phyloP scores from a whole-genome alignment of 345 rosid genomes.

The Euphorbia peplus region DNA sequence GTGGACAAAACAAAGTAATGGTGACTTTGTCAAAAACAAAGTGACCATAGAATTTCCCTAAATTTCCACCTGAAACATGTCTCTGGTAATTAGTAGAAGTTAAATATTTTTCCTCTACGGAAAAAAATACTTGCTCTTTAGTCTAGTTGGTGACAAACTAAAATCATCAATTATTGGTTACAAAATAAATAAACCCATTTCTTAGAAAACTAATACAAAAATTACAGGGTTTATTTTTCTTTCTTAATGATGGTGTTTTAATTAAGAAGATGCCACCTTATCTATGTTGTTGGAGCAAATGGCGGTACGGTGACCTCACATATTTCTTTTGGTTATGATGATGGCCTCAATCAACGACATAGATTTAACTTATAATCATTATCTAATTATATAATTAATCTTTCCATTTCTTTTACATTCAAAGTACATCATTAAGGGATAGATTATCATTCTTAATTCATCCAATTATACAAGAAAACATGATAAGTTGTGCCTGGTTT shows the following conservation, averaged over 20 bases:
- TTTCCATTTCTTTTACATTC: slow-evolving; percentile 13
- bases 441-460: slow-evolving; percentile 1
- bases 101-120: no score
- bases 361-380: background rate
- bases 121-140: no score
- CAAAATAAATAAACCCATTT: background rate
- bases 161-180: slow-evolving; percentile 22
- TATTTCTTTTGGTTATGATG: slow-evolving; percentile 16
- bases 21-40: no score
- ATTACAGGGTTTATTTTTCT: background rate
- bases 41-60: no score
- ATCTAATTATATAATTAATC: slow-evolving; percentile 5
- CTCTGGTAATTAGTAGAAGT: no score
- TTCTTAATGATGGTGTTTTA: slow-evolving; percentile 1
- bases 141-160: no score
- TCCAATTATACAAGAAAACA: slow-evolving; percentile 5
- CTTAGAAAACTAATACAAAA: no score
- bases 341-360: slow-evolving; percentile 32
- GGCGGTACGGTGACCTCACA: slow-evolving; percentile 14
- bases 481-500: background rate
- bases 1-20: no score
- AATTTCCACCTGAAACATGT: no score
- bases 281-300: slow-evolving; percentile 22
- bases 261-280: slow-evolving; percentile 27
- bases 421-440: slow-evolving; percentile 15